A percentile compares a stretch with the other conserved stretches of the same genome.
phyloP scores from a whole-genome alignment of 1,284 basidiomycete species.

The Irpex sp. region DNA sequence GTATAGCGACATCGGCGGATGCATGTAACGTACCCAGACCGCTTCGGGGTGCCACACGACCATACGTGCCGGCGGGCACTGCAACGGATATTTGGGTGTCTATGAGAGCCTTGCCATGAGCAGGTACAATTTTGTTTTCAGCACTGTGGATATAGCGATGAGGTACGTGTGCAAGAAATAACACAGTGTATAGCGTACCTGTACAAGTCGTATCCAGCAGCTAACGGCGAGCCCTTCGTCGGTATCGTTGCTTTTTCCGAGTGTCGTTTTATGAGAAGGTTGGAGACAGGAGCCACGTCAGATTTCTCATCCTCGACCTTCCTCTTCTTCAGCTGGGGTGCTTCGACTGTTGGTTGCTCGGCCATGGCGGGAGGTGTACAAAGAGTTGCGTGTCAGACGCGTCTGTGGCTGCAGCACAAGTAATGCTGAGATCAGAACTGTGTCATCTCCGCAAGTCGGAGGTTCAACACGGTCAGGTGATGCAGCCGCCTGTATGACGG shows the following conservation, averaged over 20 bases:
- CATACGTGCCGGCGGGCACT: conserved; percentile 90
- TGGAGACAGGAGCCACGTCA: conserved; percentile 33
- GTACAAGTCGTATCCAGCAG: conserved; percentile 95
- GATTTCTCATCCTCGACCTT: conserved; percentile 34
- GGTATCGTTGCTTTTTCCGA: conserved; percentile 82
- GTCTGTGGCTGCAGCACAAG: conserved; percentile 12
- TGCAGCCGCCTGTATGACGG: neutral
- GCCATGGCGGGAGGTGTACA: conserved; percentile 14
- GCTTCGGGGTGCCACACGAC: conserved; percentile 90
- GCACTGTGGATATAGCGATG: neutral
- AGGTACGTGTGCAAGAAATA: no score
- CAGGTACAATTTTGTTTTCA: conserved; percentile 73
- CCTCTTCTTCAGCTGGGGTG: conserved; percentile 48
- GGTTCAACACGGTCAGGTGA: conserved; percentile 7
- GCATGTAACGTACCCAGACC: conserved; percentile 69
- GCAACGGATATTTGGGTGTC: conserved; percentile 91
- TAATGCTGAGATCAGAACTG: conserved; percentile 2
- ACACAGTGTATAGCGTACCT: no score
- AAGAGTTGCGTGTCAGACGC: conserved; percentile 6
- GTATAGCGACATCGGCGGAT: no score
- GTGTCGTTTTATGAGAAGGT: conserved; percentile 81
- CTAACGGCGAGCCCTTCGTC: conserved; percentile 78
- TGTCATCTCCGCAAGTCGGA: conserved; percentile 6
- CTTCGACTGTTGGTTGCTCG: conserved; percentile 20
- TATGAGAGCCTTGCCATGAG: conserved; percentile 83